Conservation (phyloP, 495 filamentous ascomycete genomes). For the Neurospora sp. region DNA sequence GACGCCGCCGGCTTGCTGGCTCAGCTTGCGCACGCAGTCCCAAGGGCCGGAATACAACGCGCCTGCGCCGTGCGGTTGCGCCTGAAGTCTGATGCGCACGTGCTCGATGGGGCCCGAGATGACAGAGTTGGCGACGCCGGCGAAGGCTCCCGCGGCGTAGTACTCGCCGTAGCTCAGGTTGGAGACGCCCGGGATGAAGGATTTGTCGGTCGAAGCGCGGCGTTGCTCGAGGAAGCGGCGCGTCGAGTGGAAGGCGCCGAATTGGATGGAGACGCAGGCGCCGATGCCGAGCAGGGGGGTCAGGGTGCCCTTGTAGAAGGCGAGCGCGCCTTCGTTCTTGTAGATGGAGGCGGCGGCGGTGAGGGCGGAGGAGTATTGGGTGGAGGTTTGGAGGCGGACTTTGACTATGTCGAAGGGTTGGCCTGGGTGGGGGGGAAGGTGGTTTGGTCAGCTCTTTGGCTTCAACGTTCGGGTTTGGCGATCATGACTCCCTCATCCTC, state of each 20-base stretch:
- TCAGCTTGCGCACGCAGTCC: constrained; percentile 88
- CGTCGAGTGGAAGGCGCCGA: constrained; percentile 91
- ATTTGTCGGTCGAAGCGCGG: constrained; percentile 37
- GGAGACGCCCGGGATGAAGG: constrained; percentile 7
- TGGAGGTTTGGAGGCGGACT: constrained; percentile 87
- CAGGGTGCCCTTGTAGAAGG: constrained; percentile 97
- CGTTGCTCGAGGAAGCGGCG: constrained; percentile 71
- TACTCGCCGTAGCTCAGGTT: constrained; percentile 70
- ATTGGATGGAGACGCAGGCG: constrained; percentile 95
- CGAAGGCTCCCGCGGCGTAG: constrained; percentile 83
- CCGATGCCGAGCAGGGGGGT: constrained; percentile 96
- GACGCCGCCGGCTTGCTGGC: constrained; percentile 51
- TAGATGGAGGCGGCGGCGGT: constrained; percentile 76
- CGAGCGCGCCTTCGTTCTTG: constrained; percentile 73
- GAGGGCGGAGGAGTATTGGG: constrained; percentile 67
- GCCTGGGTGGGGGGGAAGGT: constrained; percentile 49
- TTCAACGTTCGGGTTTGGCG: background rate
- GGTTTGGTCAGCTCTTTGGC: background rate
- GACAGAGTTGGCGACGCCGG: constrained; percentile 80
- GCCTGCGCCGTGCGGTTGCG: constrained; percentile 72
- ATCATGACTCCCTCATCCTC: background rate
- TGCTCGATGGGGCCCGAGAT: constrained; percentile 94
- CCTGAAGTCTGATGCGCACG: constrained; percentile 93
- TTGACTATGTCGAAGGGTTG: constrained; percentile 99
- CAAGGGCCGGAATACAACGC: constrained; percentile 75